These are phyloP conservation scores for Litsea cubeba DNA, from an alignment of 164 flowering plant species.

Conservation along the genomic window DNA sequence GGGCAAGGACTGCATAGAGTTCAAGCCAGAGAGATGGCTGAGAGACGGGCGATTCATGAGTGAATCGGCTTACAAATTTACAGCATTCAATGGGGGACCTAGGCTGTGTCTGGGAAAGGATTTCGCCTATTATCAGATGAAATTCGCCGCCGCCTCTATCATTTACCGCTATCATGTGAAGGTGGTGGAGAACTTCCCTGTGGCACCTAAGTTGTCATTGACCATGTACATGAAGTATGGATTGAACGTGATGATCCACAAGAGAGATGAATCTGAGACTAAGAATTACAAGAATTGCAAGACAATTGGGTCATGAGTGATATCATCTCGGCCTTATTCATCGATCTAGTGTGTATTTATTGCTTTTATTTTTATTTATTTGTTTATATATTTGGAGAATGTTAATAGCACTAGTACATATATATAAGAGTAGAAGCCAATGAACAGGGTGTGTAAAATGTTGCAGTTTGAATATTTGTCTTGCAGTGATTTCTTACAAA, in stretches of 20 bases:
- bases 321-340: too few species aligned
- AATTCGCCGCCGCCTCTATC: constrained; percentile 70
- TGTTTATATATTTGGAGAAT: background rate
- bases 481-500: background rate
- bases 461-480: background rate
- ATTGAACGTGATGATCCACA: constrained; percentile 56
- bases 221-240: constrained; percentile 98
- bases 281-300: background rate
- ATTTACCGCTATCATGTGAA: constrained; percentile 54
- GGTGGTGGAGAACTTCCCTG: constrained; percentile 63
- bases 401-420: too few species aligned
- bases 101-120: constrained; percentile 92
- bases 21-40: constrained; percentile 91
- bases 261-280: constrained; percentile 29
- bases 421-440: background rate
- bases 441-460: background rate
- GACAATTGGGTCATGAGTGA: background rate
- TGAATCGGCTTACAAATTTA: constrained; percentile 87
- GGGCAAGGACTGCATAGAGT: constrained; percentile 78
- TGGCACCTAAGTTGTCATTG: constrained; percentile 70
- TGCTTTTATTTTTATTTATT: too few species aligned
- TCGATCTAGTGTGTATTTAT: background rate
- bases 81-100: constrained; percentile 96
- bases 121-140: constrained; percentile 93
- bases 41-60: constrained; percentile 75